Evolutionary conservation across 306 rosid genomes (phyloP).

Genomic region (Trichosanthes cucumerina): DNA sequence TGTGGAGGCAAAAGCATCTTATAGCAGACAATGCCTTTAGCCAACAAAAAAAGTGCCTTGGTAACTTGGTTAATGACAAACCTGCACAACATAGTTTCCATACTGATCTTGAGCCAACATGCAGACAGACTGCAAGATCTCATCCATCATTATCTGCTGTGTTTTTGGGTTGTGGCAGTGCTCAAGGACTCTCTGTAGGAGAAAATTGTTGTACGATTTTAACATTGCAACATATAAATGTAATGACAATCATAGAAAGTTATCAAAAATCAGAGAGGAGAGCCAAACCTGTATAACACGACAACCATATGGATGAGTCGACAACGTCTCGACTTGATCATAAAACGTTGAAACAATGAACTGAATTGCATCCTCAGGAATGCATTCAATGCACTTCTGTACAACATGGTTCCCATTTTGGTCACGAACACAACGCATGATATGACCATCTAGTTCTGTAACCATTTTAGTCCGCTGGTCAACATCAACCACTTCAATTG

Average conservation of each 20-base stretch:
- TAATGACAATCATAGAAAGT: neutral
- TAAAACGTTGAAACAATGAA: conserved; percentile 79
- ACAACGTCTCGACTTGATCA: conserved; percentile 82
- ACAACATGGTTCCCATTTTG: conserved; percentile 98
- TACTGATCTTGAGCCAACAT: conserved; percentile 94
- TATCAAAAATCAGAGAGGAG: neutral
- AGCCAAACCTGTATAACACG: conserved; percentile 76
- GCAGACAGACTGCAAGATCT: conserved; percentile 72
- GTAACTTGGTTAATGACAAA: conserved; percentile 25
- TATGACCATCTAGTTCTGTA: conserved; percentile 69
- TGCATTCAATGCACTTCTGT: conserved; percentile 94
- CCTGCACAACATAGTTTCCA: conserved; percentile 97
- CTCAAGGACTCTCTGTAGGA: conserved; percentile 78
- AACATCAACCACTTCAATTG: conserved; percentile 84
- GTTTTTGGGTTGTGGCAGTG: conserved; percentile 64
- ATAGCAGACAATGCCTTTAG: neutral
- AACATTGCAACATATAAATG: neutral
- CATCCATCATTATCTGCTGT: conserved; percentile 80
- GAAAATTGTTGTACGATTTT: neutral
- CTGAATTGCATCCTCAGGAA: conserved; percentile 73
- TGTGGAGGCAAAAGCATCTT: neutral
- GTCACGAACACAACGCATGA: conserved; percentile 97
- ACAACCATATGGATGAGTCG: conserved; percentile 98
- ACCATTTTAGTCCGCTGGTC: conserved; percentile 90
- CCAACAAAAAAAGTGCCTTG: neutral